phyloP scores from a whole-genome alignment of 345 rosid genomes.

The Citrus unshiu region DNA sequence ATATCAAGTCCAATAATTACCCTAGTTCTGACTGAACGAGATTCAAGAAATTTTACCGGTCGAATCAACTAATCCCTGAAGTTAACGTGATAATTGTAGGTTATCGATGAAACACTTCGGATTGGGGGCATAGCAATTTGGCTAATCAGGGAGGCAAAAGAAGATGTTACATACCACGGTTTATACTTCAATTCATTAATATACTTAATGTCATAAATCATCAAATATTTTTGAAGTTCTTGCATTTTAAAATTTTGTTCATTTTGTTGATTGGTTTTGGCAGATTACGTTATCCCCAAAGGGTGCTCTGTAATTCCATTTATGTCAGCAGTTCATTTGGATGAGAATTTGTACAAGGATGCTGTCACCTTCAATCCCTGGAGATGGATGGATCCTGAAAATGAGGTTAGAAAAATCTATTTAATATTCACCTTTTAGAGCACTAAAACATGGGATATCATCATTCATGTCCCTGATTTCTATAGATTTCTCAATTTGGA shows the following conservation, averaged over 20 bases:
- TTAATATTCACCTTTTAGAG: neutral
- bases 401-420: slow-evolving; percentile 32
- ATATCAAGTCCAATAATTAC: neutral
- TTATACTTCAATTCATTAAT: neutral
- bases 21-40: neutral
- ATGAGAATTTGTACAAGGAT: slow-evolving; percentile 51
- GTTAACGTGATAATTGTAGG: slow-evolving; percentile 26
- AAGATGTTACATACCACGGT: slow-evolving; percentile 71
- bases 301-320: slow-evolving; percentile 86
- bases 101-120: slow-evolving; percentile 82
- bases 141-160: slow-evolving; percentile 85
- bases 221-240: neutral
- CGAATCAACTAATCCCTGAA: neutral
- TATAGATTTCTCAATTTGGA: neutral
- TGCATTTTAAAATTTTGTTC: neutral
- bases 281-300: slow-evolving; percentile 77
- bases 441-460: too few species aligned
- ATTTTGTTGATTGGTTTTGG: neutral
- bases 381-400: slow-evolving; percentile 84
- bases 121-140: slow-evolving; percentile 90
- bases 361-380: slow-evolving; percentile 68
- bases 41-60: neutral
- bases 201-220: neutral
- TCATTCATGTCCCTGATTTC: neutral
- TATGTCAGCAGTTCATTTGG: slow-evolving; percentile 81